Conservation (phyloP, 2,329 filamentous ascomycete species). For the Fusarium nanum region DNA sequence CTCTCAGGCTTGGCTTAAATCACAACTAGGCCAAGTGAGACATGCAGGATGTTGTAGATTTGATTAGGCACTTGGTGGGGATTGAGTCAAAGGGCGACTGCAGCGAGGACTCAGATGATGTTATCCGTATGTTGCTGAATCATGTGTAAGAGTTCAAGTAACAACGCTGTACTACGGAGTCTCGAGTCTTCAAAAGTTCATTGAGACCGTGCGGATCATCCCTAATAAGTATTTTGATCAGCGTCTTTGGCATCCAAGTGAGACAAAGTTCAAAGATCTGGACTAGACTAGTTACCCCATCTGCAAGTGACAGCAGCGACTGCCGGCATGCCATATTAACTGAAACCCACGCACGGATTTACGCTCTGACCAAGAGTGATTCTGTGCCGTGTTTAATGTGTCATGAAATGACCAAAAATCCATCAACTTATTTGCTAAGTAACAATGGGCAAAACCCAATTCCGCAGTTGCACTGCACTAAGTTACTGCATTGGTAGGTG, state of each 20-base stretch:
- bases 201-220: neutral
- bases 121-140: neutral
- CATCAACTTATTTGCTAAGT: neutral
- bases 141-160: neutral
- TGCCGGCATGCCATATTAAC: neutral
- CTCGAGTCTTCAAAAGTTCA: neutral
- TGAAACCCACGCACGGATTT: slow-evolving; percentile 4
- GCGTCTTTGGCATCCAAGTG: neutral
- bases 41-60: slow-evolving; percentile 4
- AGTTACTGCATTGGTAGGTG: slow-evolving; percentile 11
- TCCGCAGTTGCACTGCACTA: neutral
- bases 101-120: neutral
- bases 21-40: slow-evolving; percentile 12
- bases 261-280: neutral
- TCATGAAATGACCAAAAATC: neutral
- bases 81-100: slow-evolving; percentile 1
- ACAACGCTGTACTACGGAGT: neutral
- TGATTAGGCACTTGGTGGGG: neutral
- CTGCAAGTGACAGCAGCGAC: neutral
- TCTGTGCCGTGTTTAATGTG: neutral
- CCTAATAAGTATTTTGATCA: neutral
- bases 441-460: slow-evolving; percentile 3
- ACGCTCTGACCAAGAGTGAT: slow-evolving; percentile 1
- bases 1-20: slow-evolving; percentile 14
- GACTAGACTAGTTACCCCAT: neutral